Base-by-base conservation (phyloP, 108 stramenopile species). In the Seminavis robusta region DNA sequence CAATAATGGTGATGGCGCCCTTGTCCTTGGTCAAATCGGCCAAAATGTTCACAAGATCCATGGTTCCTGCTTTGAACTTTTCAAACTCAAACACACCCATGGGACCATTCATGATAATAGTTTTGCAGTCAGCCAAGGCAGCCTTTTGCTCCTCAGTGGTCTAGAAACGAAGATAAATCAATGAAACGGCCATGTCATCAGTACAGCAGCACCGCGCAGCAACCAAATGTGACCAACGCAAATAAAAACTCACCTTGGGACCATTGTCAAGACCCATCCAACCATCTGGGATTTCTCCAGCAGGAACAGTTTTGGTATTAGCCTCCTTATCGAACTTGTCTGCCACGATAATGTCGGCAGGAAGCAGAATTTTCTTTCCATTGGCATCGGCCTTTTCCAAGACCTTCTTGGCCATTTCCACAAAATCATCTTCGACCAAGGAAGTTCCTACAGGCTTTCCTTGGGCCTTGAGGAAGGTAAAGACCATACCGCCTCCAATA, bases 261-360 rank as follows among this genome's bases (percentile, higher is more conserved):
- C 99, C 98, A 48, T 83, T 85, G 69, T 99, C 99, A 8, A 99
- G 81, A 13, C 95, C 97, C 95, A 98, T 97, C 81, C 90, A 99
- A 15, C 87, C 96, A 21, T 90, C 95, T 21, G 92, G 87, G 46
- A 98, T 86, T 30, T 52, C 77, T 26, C 42, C 65, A 20, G 60
- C 69, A 34, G 64, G 52, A 4, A 57, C 39, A 1, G 85, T 70
- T 54, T 92, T 90, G 8, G 88, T 89, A 24, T 79, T 80, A 32
- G 60, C 64, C 23, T 39, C 8, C 33, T 53, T 39, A 37, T 80
- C 66, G 55, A 94, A 97, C 9, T 28, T 16, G n/a, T 69, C 55
- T 16, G 94, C 82, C 42, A 78, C 73, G 26, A 99, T 89, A 43
- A 90, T 77, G 72, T 99, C 99, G 26, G 67, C 47, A 10, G 99